A percentile compares a stretch with the other conserved stretches of the same genome.
Conservation (phyloP, 2,329 filamentous ascomycete species). For the Orbilia blumenaviensis region DNA sequence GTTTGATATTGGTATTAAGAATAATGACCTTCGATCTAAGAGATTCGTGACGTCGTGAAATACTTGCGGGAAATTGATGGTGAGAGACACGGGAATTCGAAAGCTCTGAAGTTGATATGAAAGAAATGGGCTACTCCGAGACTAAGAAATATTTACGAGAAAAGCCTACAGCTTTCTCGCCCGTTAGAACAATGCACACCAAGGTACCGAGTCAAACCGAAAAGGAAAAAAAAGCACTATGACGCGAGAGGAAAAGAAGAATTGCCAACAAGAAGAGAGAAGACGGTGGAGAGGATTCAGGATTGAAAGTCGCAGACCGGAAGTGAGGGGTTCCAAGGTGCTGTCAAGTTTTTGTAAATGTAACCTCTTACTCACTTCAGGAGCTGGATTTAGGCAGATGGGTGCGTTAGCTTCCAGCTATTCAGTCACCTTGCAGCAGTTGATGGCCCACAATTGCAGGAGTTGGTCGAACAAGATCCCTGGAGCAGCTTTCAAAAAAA, state of each 20-base stretch:
- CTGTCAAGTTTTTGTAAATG: slow-evolving; percentile 32
- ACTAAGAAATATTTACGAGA: slow-evolving; percentile 1
- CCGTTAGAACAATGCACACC: slow-evolving; percentile 5
- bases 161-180: slow-evolving; percentile 17
- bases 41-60: slow-evolving; percentile 54
- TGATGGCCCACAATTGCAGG: slow-evolving; percentile 39
- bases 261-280: slow-evolving; percentile 7
- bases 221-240: slow-evolving; percentile 14
- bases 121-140: not conserved
- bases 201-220: slow-evolving; percentile 10
- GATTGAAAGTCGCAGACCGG: slow-evolving; percentile 28
- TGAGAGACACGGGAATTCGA: not conserved
- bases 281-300: slow-evolving; percentile 10
- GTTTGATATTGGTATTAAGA: slow-evolving; percentile 19
- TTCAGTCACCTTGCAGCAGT: slow-evolving; percentile 41
- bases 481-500: not conserved
- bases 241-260: slow-evolving; percentile 10
- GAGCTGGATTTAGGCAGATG: slow-evolving; percentile 42
- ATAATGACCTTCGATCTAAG: slow-evolving; percentile 30
- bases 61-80: slow-evolving; percentile 17
- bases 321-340: slow-evolving; percentile 41
- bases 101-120: not conserved
- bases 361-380: slow-evolving; percentile 32
- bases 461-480: slow-evolving; percentile 1
- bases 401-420: slow-evolving; percentile 35